Conservation (phyloP, 2,329 filamentous ascomycete species). For the Corniculantispora saksenae region DNA sequence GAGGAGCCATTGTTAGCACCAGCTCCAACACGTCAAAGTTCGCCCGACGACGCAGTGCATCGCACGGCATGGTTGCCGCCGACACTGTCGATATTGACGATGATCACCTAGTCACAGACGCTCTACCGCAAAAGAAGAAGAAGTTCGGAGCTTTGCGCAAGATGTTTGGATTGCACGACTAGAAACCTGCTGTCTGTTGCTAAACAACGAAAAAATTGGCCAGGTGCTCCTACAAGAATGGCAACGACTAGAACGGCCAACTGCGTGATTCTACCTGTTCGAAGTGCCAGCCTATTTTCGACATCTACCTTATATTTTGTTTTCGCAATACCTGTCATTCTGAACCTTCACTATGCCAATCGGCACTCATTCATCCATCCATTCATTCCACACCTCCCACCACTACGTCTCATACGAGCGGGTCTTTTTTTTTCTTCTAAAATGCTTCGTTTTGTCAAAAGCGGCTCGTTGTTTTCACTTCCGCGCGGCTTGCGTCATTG, state of each 20-base stretch:
- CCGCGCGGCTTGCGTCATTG: neutral
- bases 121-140: slow-evolving; percentile 53
- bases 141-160: slow-evolving; percentile 67
- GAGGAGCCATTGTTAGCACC: slow-evolving; percentile 27
- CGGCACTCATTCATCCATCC: neutral
- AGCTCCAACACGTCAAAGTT: slow-evolving; percentile 31
- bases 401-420: neutral
- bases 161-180: slow-evolving; percentile 60
- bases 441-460: neutral
- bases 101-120: slow-evolving; percentile 16
- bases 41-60: slow-evolving; percentile 40
- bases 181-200: slow-evolving; percentile 24
- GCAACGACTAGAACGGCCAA: neutral
- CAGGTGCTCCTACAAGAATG: neutral
- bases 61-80: slow-evolving; percentile 32
- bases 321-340: no score
- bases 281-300: neutral
- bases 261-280: neutral
- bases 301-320: neutral
- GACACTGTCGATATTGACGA: slow-evolving; percentile 15
- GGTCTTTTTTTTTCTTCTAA: neutral
- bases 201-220: neutral
- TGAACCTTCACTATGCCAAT: neutral
- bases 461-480: neutral
- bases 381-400: neutral